phyloP scores from a whole-genome alignment of 257 asterid species.

The Echites panduratus region DNA sequence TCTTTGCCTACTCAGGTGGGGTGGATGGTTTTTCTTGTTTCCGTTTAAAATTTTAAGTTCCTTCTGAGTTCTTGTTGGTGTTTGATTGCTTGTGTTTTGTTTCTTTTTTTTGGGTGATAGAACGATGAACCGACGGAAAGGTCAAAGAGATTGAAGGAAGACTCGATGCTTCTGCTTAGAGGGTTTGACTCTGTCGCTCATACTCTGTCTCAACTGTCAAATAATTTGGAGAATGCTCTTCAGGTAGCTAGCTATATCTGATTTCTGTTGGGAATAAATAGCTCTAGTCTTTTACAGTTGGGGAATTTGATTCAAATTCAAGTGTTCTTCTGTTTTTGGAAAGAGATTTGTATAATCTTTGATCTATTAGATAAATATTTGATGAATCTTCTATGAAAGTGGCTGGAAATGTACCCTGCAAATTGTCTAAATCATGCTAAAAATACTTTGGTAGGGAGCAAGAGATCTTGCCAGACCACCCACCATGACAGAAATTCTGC shows the following conservation, averaged over 20 bases:
- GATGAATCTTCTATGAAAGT: neutral
- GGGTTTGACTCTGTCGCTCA: constrained; percentile 65
- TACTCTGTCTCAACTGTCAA: constrained; percentile 67
- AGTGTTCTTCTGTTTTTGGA: neutral
- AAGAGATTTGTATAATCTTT: neutral
- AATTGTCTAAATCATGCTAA: neutral
- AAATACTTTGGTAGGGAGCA: constrained; percentile 53
- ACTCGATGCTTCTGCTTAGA: constrained; percentile 37
- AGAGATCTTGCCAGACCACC: constrained; percentile 66
- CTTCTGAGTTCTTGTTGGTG: constrained; percentile 8
- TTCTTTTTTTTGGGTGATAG: constrained; percentile 19
- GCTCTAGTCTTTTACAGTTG: neutral
- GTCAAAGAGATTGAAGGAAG: constrained; percentile 39
- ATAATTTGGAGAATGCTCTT: constrained; percentile 65
- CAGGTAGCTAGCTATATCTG: constrained; percentile 44
- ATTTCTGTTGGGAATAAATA: neutral
- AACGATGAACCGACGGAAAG: constrained; percentile 33
- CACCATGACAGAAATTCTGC: constrained; percentile 56
- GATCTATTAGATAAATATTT: neutral
- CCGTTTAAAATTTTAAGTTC: neutral
- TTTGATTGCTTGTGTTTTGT: neutral
- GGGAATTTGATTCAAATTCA: neutral
- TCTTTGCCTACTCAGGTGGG: constrained; percentile 19
- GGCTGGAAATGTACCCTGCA: neutral
- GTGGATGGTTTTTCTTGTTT: constrained; percentile 14